Conservation (phyloP, 129 eudicot genomes). For the Pittosporum tobira region DNA sequence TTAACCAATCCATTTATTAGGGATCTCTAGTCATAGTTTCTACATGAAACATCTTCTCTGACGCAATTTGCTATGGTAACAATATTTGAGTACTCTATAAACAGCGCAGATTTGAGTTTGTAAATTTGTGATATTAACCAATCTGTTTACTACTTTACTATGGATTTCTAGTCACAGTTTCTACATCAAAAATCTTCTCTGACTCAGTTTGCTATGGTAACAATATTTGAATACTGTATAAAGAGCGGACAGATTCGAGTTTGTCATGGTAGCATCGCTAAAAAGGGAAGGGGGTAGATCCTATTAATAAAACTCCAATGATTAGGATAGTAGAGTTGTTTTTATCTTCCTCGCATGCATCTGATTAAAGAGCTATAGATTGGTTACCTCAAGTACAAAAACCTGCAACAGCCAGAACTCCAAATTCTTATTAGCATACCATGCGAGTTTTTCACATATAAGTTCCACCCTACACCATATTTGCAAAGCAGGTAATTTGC, state of each 20-base stretch:
- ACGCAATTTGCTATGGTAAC: too few species aligned
- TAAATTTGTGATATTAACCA: background rate
- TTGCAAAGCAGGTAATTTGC: slow-evolving; percentile 19
- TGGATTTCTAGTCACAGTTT: background rate
- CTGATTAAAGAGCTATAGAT: slow-evolving; percentile 13
- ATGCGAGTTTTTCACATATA: slow-evolving; percentile 18
- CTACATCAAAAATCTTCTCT: background rate
- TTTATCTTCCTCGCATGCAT: slow-evolving; percentile 1
- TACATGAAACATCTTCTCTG: background rate
- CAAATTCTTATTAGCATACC: slow-evolving; percentile 34
- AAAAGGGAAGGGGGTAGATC: background rate
- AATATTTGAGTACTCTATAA: background rate
- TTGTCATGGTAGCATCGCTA: background rate
- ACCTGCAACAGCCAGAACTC: slow-evolving; percentile 23
- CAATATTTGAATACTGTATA: background rate
- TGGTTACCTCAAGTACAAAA: slow-evolving; percentile 25
- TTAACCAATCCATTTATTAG: background rate
- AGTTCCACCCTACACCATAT: slow-evolving; percentile 31
- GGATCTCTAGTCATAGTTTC: background rate
- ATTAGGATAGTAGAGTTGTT: slow-evolving; percentile 1
- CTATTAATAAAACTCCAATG: slow-evolving; percentile 4
- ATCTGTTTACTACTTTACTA: background rate
- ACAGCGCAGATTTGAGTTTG: too few species aligned
- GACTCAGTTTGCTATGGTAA: too few species aligned
- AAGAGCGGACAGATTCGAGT: background rate